Base-by-base conservation (phyloP, 1,139 yeast species). In the Protomyces arabidopsidicola region DNA sequence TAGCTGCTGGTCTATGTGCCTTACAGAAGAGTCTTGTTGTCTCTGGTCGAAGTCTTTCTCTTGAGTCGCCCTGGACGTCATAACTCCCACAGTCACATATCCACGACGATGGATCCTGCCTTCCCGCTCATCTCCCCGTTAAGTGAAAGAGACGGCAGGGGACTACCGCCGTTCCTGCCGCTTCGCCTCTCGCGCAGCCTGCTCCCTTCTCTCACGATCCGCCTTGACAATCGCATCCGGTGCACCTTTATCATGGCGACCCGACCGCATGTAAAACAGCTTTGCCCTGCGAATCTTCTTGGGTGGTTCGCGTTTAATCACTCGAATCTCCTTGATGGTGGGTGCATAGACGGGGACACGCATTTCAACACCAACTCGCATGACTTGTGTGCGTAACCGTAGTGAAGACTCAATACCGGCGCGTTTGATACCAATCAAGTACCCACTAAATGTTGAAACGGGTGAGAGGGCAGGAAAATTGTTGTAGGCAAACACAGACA, bases 241-340 rank as follows among this genome's bases (percentile, higher is more conserved):
- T 9, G 64, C 39, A 42, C 64, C 59, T 38, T 58, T 54, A 42
- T 59, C 64, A 54, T 63, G 64, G 38, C 53, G 50, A 18, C 53
- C 62, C 22, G 59, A 50, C 34, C 67, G 68, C 91, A 71, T 54
- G 55, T 71, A 70, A 65, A 65, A 67, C 60, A 70, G 54, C 57
- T 70, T 69, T 35, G 70, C 69, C 39, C 70, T 57, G 54, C 70
- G 64, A 20, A 68, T 68, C 39, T 69, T 65, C 61, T 62, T 67
- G n/a, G 61, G 56, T n/a, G 65, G 60, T 20, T 68, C 65, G 31
- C 67, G 62, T 39, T 65, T 63, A 20, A 68, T 39, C 42, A 71
- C 60, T 27, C 67, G 63, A 20, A 69, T 67, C 36, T 55, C 64
- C 62, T 67, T 65, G 31, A 69, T 65, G 42, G 67, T 45, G 4